Conservation (phyloP, 768 basidiomycete genomes). For the Kwoniella heveanensis region DNA sequence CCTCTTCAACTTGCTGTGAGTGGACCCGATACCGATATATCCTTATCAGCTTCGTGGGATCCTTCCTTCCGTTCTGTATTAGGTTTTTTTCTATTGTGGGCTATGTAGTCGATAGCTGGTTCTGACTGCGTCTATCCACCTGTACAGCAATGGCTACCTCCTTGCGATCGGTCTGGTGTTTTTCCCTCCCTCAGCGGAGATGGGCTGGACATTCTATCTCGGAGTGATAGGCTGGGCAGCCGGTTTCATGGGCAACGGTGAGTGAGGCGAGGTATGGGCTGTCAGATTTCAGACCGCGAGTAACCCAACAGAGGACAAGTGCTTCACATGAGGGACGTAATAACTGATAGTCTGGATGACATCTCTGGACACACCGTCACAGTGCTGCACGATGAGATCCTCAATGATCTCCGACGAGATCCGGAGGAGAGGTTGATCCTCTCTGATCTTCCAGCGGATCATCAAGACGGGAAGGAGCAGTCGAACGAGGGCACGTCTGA, state of each 20-base stretch:
- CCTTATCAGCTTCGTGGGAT: no score
- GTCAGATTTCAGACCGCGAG: no score
- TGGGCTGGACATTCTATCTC: constrained; percentile 61
- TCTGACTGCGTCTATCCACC: not conserved
- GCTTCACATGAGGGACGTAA: no score
- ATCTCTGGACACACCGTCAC: no score
- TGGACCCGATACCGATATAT: no score
- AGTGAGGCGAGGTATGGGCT: no score
- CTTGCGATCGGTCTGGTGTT: constrained; percentile 39
- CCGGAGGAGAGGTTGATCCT: constrained; percentile 25
- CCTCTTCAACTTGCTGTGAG: constrained; percentile 74
- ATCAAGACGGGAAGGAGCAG: constrained; percentile 27
- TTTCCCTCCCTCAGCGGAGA: constrained; percentile 28
- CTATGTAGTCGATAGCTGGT: not conserved
- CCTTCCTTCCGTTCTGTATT: no score
- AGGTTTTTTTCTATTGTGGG: no score
- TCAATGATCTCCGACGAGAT: constrained; percentile 71
- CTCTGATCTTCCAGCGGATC: constrained; percentile 7
- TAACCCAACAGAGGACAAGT: no score
- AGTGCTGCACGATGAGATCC: constrained; percentile 84
- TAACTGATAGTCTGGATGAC: no score
- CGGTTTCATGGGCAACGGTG: constrained; percentile 73
- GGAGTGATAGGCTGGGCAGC: constrained; percentile 69
- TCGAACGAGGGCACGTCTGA: no score
- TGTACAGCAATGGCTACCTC: constrained; percentile 37